These are phyloP conservation scores for Ceratobasidium sp. DNA, from an alignment of 1,284 basidiomycete genomes.

Conservation along the genomic window DNA sequence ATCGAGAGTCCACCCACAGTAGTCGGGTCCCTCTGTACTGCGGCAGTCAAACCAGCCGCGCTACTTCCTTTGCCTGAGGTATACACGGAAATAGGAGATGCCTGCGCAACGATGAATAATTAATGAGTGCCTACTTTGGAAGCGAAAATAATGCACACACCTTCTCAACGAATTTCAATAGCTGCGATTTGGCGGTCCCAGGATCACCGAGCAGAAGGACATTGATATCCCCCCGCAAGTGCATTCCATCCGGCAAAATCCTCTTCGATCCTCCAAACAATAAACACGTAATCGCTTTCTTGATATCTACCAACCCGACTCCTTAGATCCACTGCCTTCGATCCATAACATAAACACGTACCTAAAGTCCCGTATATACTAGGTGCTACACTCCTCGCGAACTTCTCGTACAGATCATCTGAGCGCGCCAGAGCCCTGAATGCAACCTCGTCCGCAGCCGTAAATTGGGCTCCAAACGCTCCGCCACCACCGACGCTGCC, in stretches of 20 bases:
- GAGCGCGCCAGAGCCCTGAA: conserved; percentile 90
- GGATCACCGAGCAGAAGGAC: conserved; percentile 97
- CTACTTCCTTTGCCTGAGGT: conserved; percentile 98
- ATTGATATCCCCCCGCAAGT: conserved; percentile 97
- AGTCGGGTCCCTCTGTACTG: conserved; percentile 93
- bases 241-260: conserved; percentile 96
- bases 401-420: conserved; percentile 93
- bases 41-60: conserved; percentile 97
- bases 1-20: conserved; percentile 82
- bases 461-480: conserved; percentile 85
- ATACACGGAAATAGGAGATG: conserved; percentile 97
- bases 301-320: conserved; percentile 79
- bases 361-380: conserved; percentile 97
- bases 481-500: conserved; percentile 75
- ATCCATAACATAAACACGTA: conserved; percentile 57
- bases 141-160: conserved; percentile 58
- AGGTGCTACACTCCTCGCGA: conserved; percentile 94
- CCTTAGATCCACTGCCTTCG: conserved; percentile 4
- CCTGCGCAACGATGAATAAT: conserved; percentile 61
- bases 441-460: conserved; percentile 97
- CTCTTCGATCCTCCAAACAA: conserved; percentile 99
- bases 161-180: conserved; percentile 99
- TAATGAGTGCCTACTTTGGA: neutral
- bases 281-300: conserved; percentile 95
- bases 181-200: conserved; percentile 97